Evolutionary conservation across 805 yeast genomes (phyloP).

Genomic region (Hanseniaspora thailandica): DNA sequence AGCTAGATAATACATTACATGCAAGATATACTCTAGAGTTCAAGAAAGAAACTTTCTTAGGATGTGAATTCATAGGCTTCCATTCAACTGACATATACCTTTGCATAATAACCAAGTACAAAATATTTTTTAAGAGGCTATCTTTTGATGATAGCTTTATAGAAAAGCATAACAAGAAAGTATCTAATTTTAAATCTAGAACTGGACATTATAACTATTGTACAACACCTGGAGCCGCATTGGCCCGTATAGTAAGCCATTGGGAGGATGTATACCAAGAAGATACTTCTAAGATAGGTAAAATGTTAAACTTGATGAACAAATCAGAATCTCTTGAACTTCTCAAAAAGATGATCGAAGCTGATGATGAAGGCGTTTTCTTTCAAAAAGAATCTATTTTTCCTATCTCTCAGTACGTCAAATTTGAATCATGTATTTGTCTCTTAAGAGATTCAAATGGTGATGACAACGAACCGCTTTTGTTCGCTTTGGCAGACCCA

Average conservation of each 20-base stretch:
- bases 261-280: too few species aligned
- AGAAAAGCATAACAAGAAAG: neutral
- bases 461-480: neutral
- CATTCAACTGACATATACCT: neutral
- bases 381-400: neutral
- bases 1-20: neutral
- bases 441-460: neutral
- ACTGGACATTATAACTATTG: too few species aligned
- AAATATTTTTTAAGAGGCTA: neutral
- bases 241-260: too few species aligned
- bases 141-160: too few species aligned
- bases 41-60: neutral
- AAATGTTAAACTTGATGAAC: too few species aligned
- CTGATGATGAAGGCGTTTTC: neutral
- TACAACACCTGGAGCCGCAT: neutral
- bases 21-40: neutral
- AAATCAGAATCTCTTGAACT: too few species aligned
- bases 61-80: neutral
- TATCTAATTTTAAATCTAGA: too few species aligned
- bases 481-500: neutral
- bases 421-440: neutral
- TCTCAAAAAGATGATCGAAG: too few species aligned
- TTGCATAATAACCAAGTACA: neutral
- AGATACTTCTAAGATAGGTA: too few species aligned
- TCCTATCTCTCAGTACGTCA: neutral